phyloP scores from a whole-genome alignment of 208 protist species.

The Leishmania turanica region DNA sequence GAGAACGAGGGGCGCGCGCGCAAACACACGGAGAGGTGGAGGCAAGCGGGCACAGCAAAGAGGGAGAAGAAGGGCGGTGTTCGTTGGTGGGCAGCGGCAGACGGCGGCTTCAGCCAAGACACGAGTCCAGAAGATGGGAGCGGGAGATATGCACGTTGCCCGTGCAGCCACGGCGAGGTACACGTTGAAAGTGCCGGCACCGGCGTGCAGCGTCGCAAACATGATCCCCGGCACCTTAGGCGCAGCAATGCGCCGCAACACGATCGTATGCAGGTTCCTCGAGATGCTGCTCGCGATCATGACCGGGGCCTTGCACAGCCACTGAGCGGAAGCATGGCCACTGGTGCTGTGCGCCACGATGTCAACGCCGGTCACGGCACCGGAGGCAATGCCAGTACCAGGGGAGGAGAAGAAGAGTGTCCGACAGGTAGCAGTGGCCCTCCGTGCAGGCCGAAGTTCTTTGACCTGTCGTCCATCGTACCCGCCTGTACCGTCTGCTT shows the following conservation, averaged over 20 bases:
- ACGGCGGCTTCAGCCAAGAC: not conserved
- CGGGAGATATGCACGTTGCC: not conserved
- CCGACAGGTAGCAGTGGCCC: conserved; percentile 20
- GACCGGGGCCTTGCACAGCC: conserved; percentile 60
- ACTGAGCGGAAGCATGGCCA: conserved; percentile 55
- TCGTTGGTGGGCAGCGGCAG: not conserved
- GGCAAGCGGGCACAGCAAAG: not conserved
- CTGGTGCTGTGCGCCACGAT: conserved; percentile 62
- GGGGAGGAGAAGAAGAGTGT: conserved; percentile 22
- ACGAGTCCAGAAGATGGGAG: not conserved
- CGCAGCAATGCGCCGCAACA: conserved; percentile 55
- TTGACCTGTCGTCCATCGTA: conserved; percentile 48
- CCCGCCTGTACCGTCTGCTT: conserved; percentile 49
- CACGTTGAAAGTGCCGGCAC: conserved; percentile 51
- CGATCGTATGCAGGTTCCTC: conserved; percentile 53
- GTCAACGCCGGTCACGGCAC: conserved; percentile 62
- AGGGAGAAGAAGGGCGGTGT: not conserved
- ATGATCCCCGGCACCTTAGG: conserved; percentile 51
- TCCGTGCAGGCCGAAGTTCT: conserved; percentile 63
- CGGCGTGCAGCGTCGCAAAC: conserved; percentile 50
- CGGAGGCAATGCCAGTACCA: conserved; percentile 39
- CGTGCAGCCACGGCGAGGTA: not conserved
- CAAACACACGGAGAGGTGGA: not conserved
- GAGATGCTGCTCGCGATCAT: conserved; percentile 53
- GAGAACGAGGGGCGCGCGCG: not conserved